Conservation (phyloP, 768 basidiomycete genomes). For the Cyclocybe cylindracea region DNA sequence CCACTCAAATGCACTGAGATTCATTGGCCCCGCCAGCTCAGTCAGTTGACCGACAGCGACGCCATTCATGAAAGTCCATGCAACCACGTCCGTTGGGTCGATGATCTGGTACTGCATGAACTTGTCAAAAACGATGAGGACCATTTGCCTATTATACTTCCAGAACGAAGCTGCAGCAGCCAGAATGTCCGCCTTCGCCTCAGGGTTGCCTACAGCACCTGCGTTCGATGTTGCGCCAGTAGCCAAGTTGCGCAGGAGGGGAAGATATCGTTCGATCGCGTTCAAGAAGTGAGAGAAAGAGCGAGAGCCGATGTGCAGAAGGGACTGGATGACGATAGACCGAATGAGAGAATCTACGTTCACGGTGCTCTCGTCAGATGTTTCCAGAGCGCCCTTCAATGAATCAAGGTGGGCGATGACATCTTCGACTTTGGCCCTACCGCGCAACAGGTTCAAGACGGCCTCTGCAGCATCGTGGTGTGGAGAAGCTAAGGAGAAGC, state of each 20-base stretch:
- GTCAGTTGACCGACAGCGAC: slow-evolving; percentile 39
- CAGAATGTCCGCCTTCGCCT: slow-evolving; percentile 73
- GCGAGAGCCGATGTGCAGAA: slow-evolving; percentile 89
- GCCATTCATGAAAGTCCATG: slow-evolving; percentile 75
- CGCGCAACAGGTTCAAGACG: slow-evolving; percentile 79
- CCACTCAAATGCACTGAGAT: slow-evolving; percentile 75
- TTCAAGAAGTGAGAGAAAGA: slow-evolving; percentile 98
- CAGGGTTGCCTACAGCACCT: slow-evolving; percentile 40
- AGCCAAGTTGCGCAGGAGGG: slow-evolving; percentile 67
- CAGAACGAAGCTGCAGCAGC: slow-evolving; percentile 77
- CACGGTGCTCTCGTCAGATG: slow-evolving; percentile 53
- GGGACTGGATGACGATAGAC: slow-evolving; percentile 82
- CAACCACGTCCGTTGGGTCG: slow-evolving; percentile 88
- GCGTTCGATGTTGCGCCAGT: slow-evolving; percentile 42
- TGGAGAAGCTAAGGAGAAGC: slow-evolving; percentile 56
- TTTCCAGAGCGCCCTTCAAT: slow-evolving; percentile 65
- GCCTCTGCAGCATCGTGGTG: slow-evolving; percentile 80
- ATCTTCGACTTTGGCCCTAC: slow-evolving; percentile 77
- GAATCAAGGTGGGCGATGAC: slow-evolving; percentile 74
- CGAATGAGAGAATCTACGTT: slow-evolving; percentile 70
- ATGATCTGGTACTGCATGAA: slow-evolving; percentile 98
- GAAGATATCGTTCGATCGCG: slow-evolving; percentile 92
- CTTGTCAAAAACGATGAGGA: slow-evolving; percentile 94
- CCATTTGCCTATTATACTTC: slow-evolving; percentile 82
- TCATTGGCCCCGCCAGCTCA: slow-evolving; percentile 38